Base-by-base conservation (phyloP, 2,329 filamentous ascomycete species). In the Alternaria angustiovoidea region DNA sequence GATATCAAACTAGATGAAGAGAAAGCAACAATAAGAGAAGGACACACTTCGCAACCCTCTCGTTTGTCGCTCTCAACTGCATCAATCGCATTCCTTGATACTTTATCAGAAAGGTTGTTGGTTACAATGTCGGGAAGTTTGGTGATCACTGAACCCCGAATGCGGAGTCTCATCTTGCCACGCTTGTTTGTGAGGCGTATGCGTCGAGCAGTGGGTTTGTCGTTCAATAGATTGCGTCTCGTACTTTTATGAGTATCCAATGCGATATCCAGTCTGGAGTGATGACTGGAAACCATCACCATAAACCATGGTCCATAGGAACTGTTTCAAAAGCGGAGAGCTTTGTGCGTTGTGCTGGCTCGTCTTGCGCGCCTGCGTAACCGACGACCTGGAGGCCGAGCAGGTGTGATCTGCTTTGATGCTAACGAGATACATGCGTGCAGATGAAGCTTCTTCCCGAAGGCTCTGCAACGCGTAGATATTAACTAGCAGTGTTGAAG, bases 11-110 rank as follows among this genome's bases (percentile, higher is more conserved):
- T 0, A 12, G 11, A 32, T 0, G 11, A 12, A 32, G 18, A 22
- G 39, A 41, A 41, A 12, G 0, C 18, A 16, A 34, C 12, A 16
- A 34, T 12, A 34, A 14, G 14, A 16, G 0, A 34, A 6, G 32
- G 5, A 0, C 0, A 34, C 32, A 16, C 12, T 14, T 14, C 9
- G 12, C 0, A 1, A 18, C 5, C 0, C 28, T 22, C 8, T 12
- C 5, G 2, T 22, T 22, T 12, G 9, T 41, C 8, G 18, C 18
- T 14, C 39, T 4, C 11, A 5, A 12, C 18, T 41, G 5, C 18
- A 2, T 20, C 4, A 5, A 12, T 22, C 3, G 0, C 2, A 22
- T 41, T 9, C 18, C 11, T 5, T 22, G 18, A 18, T 11, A 11
- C 9, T 0, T 41, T 14, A 7, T 0, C 2, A 34, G 5, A 22